Percentiles rank a stretch among this genome's conserved stretches.
Evolutionary conservation across 441 rosid genomes (phyloP).

Genomic region (Viola pubescens): DNA sequence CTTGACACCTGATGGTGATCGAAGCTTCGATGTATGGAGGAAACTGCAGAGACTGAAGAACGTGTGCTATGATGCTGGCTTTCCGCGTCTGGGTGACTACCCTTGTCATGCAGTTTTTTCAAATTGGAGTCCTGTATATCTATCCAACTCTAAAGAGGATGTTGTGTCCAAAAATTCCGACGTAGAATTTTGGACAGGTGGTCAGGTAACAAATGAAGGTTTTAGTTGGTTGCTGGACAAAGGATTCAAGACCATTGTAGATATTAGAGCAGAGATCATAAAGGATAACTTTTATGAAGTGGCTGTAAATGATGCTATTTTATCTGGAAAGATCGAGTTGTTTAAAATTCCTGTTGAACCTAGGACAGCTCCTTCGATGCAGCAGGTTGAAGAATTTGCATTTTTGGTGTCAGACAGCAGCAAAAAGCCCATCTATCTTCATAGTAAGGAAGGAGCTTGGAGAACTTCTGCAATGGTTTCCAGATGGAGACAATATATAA

Average conservation of each 20-base stretch:
- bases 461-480: slow-evolving; percentile 89
- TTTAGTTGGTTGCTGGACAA: slow-evolving; percentile 71
- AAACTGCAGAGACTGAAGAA: slow-evolving; percentile 88
- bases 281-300: slow-evolving; percentile 79
- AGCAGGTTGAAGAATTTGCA: slow-evolving; percentile 91
- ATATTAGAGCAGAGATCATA: slow-evolving; percentile 71
- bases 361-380: slow-evolving; percentile 77
- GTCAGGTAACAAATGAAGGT: slow-evolving; percentile 88
- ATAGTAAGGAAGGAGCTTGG: slow-evolving; percentile 91
- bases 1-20: slow-evolving; percentile 64
- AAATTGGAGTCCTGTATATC: slow-evolving; percentile 71
- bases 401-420: slow-evolving; percentile 59
- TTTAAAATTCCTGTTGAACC: slow-evolving; percentile 73
- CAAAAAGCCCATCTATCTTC: slow-evolving; percentile 81
- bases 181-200: slow-evolving; percentile 83
- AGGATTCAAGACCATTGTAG: slow-evolving; percentile 79
- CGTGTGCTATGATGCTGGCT: slow-evolving; percentile 85
- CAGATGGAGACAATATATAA: slow-evolving; percentile 89
- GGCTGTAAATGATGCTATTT: slow-evolving; percentile 54
- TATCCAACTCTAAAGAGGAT: slow-evolving; percentile 55
- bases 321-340: slow-evolving; percentile 50
- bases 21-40: slow-evolving; percentile 72
- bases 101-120: slow-evolving; percentile 74
- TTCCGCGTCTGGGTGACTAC: slow-evolving; percentile 54
- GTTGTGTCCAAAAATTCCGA: slow-evolving; percentile 37